phyloP scores from a whole-genome alignment of 768 basidiomycete species.

The Amanita fuliginea region DNA sequence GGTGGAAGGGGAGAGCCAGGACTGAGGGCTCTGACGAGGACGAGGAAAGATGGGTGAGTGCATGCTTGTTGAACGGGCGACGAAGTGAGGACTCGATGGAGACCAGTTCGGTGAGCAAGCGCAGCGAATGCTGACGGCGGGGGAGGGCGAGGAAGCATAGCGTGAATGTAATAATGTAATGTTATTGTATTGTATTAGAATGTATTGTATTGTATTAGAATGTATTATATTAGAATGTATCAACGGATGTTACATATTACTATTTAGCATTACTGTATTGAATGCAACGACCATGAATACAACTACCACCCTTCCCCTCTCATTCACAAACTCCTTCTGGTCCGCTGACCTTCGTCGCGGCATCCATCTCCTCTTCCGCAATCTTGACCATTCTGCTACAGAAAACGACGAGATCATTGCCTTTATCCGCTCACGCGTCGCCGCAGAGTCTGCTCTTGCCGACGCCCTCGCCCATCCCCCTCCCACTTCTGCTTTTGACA shows the following conservation, averaged over 20 bases:
- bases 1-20: slow-evolving; percentile 41
- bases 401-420: slow-evolving; percentile 79
- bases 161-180: too few relatives aligned
- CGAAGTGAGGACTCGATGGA: slow-evolving; percentile 41
- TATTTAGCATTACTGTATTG: too few relatives aligned
- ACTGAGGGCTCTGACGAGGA: slow-evolving; percentile 43
- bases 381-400: slow-evolving; percentile 64
- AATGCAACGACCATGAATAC: too few relatives aligned
- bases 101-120: slow-evolving; percentile 68
- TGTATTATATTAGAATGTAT: too few relatives aligned
- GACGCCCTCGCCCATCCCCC: slow-evolving; percentile 41
- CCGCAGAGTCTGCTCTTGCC: slow-evolving; percentile 59
- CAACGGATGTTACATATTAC: too few relatives aligned
- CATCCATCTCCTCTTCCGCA: slow-evolving; percentile 63
- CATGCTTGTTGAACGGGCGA: slow-evolving; percentile 61
- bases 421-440: slow-evolving; percentile 63
- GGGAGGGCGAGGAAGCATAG: too few relatives aligned
- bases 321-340: slow-evolving; percentile 93
- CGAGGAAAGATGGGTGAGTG: slow-evolving; percentile 65
- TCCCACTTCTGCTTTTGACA: slow-evolving; percentile 43
- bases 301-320: slow-evolving; percentile 66
- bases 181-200: too few relatives aligned
- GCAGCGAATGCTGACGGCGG: slow-evolving; percentile 63
- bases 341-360: slow-evolving; percentile 82
- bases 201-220: too few relatives aligned